Conservation (phyloP, 2,329 filamentous ascomycete genomes). For the Nothophoma quercina region DNA sequence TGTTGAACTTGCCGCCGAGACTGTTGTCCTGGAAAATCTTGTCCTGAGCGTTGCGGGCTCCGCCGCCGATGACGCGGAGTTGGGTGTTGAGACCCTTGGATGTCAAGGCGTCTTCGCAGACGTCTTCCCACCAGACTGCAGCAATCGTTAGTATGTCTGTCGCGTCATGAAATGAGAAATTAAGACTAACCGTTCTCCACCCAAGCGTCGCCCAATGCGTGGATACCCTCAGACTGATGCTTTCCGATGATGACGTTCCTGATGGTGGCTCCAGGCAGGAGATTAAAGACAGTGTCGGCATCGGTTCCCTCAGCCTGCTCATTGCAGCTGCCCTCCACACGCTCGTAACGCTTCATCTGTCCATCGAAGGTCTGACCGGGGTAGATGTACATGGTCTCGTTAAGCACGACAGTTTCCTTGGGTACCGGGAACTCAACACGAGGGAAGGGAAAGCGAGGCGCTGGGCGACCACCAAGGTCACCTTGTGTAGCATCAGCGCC, state of each 20-base stretch:
- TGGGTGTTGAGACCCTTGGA: slow-evolving; percentile 37
- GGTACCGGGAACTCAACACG: slow-evolving; percentile 32
- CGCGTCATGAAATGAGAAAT: rapidly evolving
- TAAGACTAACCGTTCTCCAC: slow-evolving; percentile 31
- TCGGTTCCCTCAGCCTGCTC: slow-evolving; percentile 37
- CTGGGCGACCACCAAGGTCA: slow-evolving; percentile 30
- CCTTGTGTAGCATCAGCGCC: slow-evolving; percentile 31
- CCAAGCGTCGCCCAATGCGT: slow-evolving; percentile 36
- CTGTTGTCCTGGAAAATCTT: slow-evolving; percentile 34
- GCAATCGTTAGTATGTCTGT: slow-evolving; percentile 3
- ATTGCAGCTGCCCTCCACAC: slow-evolving; percentile 32
- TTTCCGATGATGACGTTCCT: slow-evolving; percentile 36
- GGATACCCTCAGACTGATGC: slow-evolving; percentile 36
- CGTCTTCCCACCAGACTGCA: slow-evolving; percentile 38
- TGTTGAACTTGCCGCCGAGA: slow-evolving; percentile 33
- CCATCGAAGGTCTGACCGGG: slow-evolving; percentile 35
- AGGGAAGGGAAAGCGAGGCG: slow-evolving; percentile 33
- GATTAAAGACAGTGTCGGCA: slow-evolving; percentile 36
- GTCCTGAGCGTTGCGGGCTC: slow-evolving; percentile 35
- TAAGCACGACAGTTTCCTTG: slow-evolving; percentile 35
- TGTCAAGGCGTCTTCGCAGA: slow-evolving; percentile 36
- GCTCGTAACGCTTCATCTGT: slow-evolving; percentile 39
- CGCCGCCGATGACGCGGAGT: slow-evolving; percentile 37
- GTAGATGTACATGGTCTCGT: slow-evolving; percentile 35
- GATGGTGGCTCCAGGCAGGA: slow-evolving; percentile 31